These are phyloP conservation scores for Teunomyces gatunensis DNA, from an alignment of 805 yeast species.

Conservation along the genomic window DNA sequence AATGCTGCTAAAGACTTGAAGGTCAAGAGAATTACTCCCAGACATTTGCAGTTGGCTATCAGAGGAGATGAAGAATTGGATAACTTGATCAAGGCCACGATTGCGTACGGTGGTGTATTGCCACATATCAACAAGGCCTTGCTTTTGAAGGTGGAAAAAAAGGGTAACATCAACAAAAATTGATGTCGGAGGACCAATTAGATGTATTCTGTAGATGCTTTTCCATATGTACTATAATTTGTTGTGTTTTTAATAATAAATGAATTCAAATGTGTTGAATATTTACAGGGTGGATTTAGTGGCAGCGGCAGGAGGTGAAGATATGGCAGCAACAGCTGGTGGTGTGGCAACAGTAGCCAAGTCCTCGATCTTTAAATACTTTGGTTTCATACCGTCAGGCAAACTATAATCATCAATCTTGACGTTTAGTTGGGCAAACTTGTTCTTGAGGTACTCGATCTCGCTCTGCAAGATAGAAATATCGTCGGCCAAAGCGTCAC, in stretches of 20 bases:
- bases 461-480: slow-evolving; percentile 68
- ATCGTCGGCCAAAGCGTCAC: slow-evolving; percentile 71
- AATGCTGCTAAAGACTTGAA: slow-evolving; percentile 33
- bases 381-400: slow-evolving; percentile 46
- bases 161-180: slow-evolving; percentile 17
- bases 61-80: slow-evolving; percentile 33
- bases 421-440: slow-evolving; percentile 42
- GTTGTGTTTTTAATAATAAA: slow-evolving; percentile 18
- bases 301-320: too few relatives aligned
- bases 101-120: slow-evolving; percentile 34
- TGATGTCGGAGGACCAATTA: slow-evolving; percentile 1
- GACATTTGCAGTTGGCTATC: slow-evolving; percentile 32
- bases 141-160: slow-evolving; percentile 31
- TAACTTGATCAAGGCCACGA: slow-evolving; percentile 32
- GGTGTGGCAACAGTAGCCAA: slow-evolving; percentile 22
- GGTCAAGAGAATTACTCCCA: slow-evolving; percentile 32
- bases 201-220: neutral
- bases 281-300: too few relatives aligned
- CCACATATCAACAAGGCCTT: slow-evolving; percentile 33
- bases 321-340: too few relatives aligned
- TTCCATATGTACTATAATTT: slow-evolving; percentile 1
- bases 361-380: slow-evolving; percentile 40
- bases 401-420: slow-evolving; percentile 50
- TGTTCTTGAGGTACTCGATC: slow-evolving; percentile 53
- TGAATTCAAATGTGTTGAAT: too few relatives aligned